Evolutionary conservation across 1,284 basidiomycete genomes (phyloP).

Genomic region (Sparassis latifolia): DNA sequence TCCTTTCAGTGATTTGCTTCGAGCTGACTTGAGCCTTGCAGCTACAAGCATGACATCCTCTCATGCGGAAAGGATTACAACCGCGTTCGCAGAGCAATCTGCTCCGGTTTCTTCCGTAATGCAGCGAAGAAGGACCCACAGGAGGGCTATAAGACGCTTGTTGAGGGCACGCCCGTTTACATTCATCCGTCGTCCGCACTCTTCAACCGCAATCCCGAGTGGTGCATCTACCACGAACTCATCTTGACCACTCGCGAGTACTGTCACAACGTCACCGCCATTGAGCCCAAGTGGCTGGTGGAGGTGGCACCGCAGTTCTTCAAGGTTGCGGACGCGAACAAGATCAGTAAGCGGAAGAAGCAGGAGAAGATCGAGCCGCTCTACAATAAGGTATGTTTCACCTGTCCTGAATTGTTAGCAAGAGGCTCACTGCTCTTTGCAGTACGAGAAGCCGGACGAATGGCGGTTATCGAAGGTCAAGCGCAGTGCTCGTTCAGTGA

Average conservation of each 20-base stretch:
- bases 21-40: conserved; percentile 23
- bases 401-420: background rate
- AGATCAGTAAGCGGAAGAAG: conserved; percentile 95
- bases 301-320: conserved; percentile 98
- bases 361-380: conserved; percentile 96
- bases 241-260: conserved; percentile 82
- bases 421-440: conserved; percentile 2
- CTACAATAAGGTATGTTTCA: conserved; percentile 57
- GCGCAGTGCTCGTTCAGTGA: conserved; percentile 76
- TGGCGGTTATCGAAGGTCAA: conserved; percentile 88
- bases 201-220: conserved; percentile 89
- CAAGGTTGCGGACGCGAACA: conserved; percentile 92
- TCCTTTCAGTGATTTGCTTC: conserved; percentile 1
- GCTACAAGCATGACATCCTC: conserved; percentile 93
- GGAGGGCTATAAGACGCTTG: conserved; percentile 97
- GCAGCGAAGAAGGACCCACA: conserved; percentile 94
- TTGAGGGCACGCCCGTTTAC: conserved; percentile 96
- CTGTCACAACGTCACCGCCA: conserved; percentile 92
- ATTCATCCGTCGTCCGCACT: conserved; percentile 96
- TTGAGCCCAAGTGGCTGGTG: conserved; percentile 98
- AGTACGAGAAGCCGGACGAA: conserved; percentile 84
- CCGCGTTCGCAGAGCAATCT: conserved; percentile 90
- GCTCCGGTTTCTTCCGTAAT: conserved; percentile 94
- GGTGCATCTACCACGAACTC: conserved; percentile 74
- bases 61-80: conserved; percentile 93